Conservation (phyloP, 768 basidiomycete genomes). For the Lactarius hatsudake region DNA sequence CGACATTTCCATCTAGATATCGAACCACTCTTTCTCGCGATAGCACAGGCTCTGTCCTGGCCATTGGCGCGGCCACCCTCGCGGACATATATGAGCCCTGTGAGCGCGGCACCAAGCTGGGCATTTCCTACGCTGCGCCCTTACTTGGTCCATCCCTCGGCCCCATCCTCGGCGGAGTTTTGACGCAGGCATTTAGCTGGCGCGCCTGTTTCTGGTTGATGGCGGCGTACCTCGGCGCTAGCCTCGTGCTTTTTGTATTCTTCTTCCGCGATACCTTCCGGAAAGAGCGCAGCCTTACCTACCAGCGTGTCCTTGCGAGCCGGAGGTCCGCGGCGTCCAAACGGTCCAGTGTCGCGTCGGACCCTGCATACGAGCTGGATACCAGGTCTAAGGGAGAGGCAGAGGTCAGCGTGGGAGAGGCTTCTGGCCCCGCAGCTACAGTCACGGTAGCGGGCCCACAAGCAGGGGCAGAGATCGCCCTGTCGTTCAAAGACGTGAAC, state of each 20-base stretch:
- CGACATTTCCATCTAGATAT: constrained; percentile 9
- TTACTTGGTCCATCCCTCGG: constrained; percentile 70
- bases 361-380: constrained; percentile 8
- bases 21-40: constrained; percentile 33
- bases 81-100: constrained; percentile 75
- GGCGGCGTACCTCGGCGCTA: constrained; percentile 54
- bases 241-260: constrained; percentile 54
- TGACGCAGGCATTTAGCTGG: constrained; percentile 72
- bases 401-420: background rate
- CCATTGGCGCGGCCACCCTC: constrained; percentile 74
- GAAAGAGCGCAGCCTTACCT: constrained; percentile 74
- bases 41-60: constrained; percentile 57
- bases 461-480: constrained; percentile 39
- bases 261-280: constrained; percentile 84
- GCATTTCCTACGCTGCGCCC: constrained; percentile 76
- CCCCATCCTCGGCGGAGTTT: constrained; percentile 65
- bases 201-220: constrained; percentile 84
- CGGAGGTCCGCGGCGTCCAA: constrained; percentile 31
- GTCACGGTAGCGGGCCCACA: constrained; percentile 20
- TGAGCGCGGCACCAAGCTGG: constrained; percentile 76
- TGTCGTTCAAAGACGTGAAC: constrained; percentile 71
- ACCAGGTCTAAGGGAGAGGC: background rate
- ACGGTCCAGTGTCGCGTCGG: constrained; percentile 31
- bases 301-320: constrained; percentile 61
- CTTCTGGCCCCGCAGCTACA: background rate